Conservation (phyloP, 129 eudicot genomes). For the Arctium minus region DNA sequence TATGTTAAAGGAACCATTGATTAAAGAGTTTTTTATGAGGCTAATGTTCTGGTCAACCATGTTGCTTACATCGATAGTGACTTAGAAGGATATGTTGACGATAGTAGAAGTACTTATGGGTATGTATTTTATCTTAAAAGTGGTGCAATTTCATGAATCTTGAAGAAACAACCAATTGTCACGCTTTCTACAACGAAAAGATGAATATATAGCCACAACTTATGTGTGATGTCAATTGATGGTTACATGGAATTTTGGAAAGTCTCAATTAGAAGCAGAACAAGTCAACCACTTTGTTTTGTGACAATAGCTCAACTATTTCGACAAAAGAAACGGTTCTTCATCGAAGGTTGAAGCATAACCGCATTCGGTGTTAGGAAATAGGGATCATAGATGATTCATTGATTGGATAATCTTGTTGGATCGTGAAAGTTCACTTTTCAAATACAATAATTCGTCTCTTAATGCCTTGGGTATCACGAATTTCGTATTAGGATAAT, state of each 20-base stretch:
- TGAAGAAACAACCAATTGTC: no score
- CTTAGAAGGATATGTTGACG: not conserved
- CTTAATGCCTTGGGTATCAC: no score
- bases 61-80: not conserved
- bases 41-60: no score
- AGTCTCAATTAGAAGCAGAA: not conserved
- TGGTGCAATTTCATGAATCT: no score
- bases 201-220: not conserved
- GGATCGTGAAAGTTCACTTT: no score
- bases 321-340: not conserved
- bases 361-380: not conserved
- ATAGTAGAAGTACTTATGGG: not conserved
- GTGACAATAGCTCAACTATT: not conserved
- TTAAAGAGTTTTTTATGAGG: no score
- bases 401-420: no score
- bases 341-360: not conserved
- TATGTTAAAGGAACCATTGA: no score
- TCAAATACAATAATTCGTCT: no score
- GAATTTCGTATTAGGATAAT: no score
- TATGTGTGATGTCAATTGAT: not conserved
- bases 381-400: no score
- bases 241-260: not conserved
- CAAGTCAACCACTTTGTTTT: not conserved
- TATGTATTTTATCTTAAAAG: not conserved
- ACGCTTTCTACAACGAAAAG: no score